Conservation (phyloP, 2,329 filamentous ascomycete species). For the Acrocalymma vagum region DNA sequence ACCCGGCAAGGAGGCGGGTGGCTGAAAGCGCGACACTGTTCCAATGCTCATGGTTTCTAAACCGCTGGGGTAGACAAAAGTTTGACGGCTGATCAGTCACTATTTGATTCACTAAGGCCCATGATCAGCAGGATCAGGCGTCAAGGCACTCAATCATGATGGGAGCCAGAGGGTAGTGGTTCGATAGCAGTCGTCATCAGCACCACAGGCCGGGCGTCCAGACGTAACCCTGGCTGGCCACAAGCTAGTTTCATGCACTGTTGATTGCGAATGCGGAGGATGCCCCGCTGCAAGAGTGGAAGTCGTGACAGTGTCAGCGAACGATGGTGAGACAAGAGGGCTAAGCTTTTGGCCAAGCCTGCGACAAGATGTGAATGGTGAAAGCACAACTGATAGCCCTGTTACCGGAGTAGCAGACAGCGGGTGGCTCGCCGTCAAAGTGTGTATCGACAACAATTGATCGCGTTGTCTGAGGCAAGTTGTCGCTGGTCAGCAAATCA, state of each 20-base stretch:
- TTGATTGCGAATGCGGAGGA: not conserved
- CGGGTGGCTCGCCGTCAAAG: not conserved
- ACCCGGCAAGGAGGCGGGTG: conserved; percentile 1
- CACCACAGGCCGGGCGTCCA: not conserved
- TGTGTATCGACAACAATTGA: not conserved
- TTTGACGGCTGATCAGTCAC: conserved; percentile 12
- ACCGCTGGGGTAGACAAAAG: not conserved
- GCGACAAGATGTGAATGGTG: conserved; percentile 8
- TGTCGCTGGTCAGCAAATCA: conserved; percentile 2
- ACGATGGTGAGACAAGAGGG: conserved; percentile 4
- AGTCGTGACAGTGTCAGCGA: not conserved
- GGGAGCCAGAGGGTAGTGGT: not conserved
- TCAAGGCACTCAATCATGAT: conserved; percentile 2
- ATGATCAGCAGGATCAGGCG: conserved; percentile 2
- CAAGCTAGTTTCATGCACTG: conserved; percentile 1
- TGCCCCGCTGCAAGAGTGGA: conserved; percentile 5
- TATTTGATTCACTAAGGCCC: conserved; percentile 5
- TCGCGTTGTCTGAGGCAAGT: not conserved
- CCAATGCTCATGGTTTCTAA: not conserved
- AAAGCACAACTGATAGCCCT: conserved; percentile 6
- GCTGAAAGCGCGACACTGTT: conserved; percentile 1
- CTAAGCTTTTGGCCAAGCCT: conserved; percentile 15
- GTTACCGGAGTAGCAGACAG: not conserved
- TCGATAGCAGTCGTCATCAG: not conserved
- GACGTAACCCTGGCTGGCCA: not conserved